Evolutionary conservation across 1,284 basidiomycete species (phyloP), one percentile per base, ranked within the genome.

Genomic region (Rugosomyces carneus): DNA sequence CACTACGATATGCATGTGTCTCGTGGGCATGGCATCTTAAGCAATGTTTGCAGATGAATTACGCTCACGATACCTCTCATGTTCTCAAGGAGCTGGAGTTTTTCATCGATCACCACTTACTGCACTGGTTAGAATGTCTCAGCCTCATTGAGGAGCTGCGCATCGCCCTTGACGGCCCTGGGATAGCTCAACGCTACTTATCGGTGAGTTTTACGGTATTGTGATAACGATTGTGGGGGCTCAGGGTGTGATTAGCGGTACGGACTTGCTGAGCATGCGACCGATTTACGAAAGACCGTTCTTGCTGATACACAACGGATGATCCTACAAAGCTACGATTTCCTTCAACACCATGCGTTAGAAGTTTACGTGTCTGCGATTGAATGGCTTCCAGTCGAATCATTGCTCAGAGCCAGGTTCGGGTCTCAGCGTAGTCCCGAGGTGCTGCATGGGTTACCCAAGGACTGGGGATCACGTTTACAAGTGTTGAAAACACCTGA

Each of bases 1-100:
- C 37, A 8, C 31, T 48, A 23, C 37, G 37, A 18, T 48, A 48
- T 40, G 42, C 47, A 7, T 48, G 47, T 19, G 23, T 15, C 15
- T 48, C 18, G 9, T 48, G 47, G 47, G 42, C 35, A 15, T n/a
- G 18, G 11, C 47, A 48, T 21, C 38, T 48, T 23, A 20, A 31
- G 18, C 15, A 16, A 13, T 8, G 13, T 6, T 13, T 16, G 31
- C 31, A 16, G 4, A 16, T 4, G n/a, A 3, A 4, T 13, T 15
- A 3, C 4, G 2, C 6, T 2, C n/a, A 5, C 7, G 31, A 34
- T 34, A 4, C 4, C 31, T 16, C 15, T n/a, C 21, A 23, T 7
- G 21, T 23, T 23, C 21, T 23, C 4, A 23, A 23, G n/a, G 31
- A 34, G n/a, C 31, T 34, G 3, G 15, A 34, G 5, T 3, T 15